Evolutionary conservation across 768 basidiomycete genomes (phyloP).

Genomic region (Rhodotorula kratochvilovae): DNA sequence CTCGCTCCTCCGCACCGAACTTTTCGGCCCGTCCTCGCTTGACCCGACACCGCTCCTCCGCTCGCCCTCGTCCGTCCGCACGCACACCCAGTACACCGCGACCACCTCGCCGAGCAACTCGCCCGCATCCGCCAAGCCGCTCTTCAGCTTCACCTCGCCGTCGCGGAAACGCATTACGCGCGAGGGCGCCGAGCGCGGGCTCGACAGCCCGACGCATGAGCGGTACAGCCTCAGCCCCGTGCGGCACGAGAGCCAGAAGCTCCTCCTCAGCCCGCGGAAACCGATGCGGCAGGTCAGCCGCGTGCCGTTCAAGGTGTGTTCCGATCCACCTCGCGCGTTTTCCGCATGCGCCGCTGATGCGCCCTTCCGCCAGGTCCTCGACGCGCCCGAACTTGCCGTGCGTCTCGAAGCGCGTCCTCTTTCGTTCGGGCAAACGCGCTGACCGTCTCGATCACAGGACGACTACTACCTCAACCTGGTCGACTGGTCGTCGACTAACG

Average conservation of each 20-base stretch:
- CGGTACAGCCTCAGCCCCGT: constrained; percentile 89
- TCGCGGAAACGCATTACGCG: constrained; percentile 26
- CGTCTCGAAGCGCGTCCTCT: not conserved
- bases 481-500: constrained; percentile 93
- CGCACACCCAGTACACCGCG: constrained; percentile 35
- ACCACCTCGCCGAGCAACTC: constrained; percentile 45
- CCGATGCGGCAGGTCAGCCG: constrained; percentile 79
- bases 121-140: constrained; percentile 36
- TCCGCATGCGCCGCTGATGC: not conserved
- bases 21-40: constrained; percentile 47
- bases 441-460: constrained; percentile 51
- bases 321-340: too few species aligned
- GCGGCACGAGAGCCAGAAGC: constrained; percentile 69
- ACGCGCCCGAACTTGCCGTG: constrained; percentile 83
- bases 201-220: constrained; percentile 81
- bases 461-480: constrained; percentile 98
- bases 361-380: constrained; percentile 51
- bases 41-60: constrained; percentile 36
- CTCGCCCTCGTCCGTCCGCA: constrained; percentile 22
- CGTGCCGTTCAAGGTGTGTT: constrained; percentile 80
- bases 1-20: constrained; percentile 50
- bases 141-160: constrained; percentile 42
- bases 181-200: constrained; percentile 43
- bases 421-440: not conserved
- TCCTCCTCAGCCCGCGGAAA: constrained; percentile 79